Conservation (phyloP, 1,284 basidiomycete genomes). For the Tremellales sp. region DNA sequence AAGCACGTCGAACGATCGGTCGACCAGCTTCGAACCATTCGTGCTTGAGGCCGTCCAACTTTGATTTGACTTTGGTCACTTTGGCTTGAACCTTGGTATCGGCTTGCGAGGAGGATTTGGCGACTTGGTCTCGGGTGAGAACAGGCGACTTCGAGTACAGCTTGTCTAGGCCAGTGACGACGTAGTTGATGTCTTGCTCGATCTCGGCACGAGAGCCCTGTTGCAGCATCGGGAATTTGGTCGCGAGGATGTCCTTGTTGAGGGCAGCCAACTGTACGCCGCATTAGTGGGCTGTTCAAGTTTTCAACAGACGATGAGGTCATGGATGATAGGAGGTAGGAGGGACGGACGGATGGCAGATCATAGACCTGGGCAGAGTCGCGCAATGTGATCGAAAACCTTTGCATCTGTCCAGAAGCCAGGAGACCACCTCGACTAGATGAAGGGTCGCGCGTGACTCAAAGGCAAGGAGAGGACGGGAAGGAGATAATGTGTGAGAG, state of each 20-base stretch:
- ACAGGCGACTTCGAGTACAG: slow-evolving; percentile 35
- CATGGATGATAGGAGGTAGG: not conserved
- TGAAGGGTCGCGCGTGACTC: no score
- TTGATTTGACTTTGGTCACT: slow-evolving; percentile 18
- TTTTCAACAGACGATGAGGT: no score
- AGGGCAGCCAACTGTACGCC: slow-evolving; percentile 10
- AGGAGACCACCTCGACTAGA: no score
- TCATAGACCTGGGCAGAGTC: no score
- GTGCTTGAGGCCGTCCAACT: slow-evolving; percentile 18
- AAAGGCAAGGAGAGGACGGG: not conserved
- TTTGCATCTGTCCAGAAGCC: no score
- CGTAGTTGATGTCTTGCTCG: slow-evolving; percentile 35
- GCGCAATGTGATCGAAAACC: no score
- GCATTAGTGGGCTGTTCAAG: not conserved
- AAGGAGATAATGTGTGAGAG: not conserved
- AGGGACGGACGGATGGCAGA: not conserved
- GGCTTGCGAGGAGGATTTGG: slow-evolving; percentile 25
- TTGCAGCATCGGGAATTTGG: slow-evolving; percentile 21
- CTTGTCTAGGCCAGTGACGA: slow-evolving; percentile 40
- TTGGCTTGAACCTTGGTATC: slow-evolving; percentile 20
- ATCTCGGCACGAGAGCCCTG: slow-evolving; percentile 22
- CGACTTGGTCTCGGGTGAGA: slow-evolving; percentile 35
- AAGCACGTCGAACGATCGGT: slow-evolving; percentile 19
- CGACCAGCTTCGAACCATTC: slow-evolving; percentile 18
- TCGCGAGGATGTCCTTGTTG: slow-evolving; percentile 12